phyloP scores from a whole-genome alignment of 2,329 filamentous ascomycete genomes.

The Colletotrichum sp. region DNA sequence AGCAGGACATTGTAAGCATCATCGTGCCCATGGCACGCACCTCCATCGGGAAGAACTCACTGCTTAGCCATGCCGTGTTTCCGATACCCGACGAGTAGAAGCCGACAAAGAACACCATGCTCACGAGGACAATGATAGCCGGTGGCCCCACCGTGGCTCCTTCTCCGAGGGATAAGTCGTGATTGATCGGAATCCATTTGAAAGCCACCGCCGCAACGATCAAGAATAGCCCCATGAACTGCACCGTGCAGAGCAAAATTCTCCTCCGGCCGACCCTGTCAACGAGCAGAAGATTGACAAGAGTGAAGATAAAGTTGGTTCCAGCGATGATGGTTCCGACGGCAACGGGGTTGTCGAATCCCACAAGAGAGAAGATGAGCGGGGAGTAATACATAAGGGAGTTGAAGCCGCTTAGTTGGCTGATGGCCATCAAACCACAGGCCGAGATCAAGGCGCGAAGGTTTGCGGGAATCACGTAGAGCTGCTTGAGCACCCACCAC shows the following conservation, averaged over 20 bases:
- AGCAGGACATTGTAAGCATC: conserved; percentile 51
- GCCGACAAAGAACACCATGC: conserved; percentile 45
- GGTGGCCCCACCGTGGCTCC: conserved; percentile 32
- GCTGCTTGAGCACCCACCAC: conserved; percentile 48
- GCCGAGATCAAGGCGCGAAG: conserved; percentile 49
- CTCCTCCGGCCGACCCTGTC: conserved; percentile 49
- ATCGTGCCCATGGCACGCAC: conserved; percentile 53
- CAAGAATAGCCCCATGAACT: conserved; percentile 48
- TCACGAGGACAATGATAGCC: conserved; percentile 40
- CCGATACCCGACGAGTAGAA: conserved; percentile 51
- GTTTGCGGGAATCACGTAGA: conserved; percentile 48
- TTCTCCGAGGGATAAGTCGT: conserved; percentile 41
- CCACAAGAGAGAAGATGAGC: conserved; percentile 52
- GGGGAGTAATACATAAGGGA: conserved; percentile 56
- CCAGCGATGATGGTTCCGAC: conserved; percentile 49
- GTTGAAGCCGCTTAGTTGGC: conserved; percentile 58
- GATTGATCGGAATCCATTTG: conserved; percentile 49
- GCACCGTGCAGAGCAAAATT: conserved; percentile 46
- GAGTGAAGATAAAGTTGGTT: conserved; percentile 55
- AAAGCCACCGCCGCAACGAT: conserved; percentile 48
- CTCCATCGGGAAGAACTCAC: conserved; percentile 51
- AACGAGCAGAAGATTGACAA: conserved; percentile 50
- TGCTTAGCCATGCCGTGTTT: conserved; percentile 51
- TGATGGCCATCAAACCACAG: conserved; percentile 57
- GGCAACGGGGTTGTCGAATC: conserved; percentile 52